Base-by-base conservation (phyloP, 176 grass and related monocot genomes). In the Secale cereale region DNA sequence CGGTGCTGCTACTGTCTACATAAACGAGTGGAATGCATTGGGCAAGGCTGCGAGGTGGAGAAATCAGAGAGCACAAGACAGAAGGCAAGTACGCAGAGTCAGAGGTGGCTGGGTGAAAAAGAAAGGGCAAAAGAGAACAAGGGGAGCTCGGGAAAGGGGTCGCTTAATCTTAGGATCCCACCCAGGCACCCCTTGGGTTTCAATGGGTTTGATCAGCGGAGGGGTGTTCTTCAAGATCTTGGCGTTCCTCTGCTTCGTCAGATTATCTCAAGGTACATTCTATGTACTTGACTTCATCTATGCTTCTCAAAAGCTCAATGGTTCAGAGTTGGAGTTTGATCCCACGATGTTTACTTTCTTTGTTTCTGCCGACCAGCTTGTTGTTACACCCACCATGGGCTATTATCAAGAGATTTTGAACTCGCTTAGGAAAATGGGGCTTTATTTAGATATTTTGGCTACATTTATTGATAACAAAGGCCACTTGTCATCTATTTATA, bases 191-290 rank as follows among this genome's bases (percentile, higher is more conserved):
- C 26, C 75, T 80, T 54, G 15, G 45, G 36, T 25, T 61, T 39
- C 80, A 81, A 94, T 94, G 92, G 87, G 46, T 88, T 83, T 69
- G 6, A 90, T 84, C 52, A 88, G 77, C 12, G 81, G 69, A 82
- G 52, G 71, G 31, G 27, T 86, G 48, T 77, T 88, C 25, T 59
- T 92, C 75, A 90, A 83, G 60, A 83, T 78, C 78, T 79, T 92
- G 61, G 82, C 82, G 63, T 45, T 88, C 39, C 43, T 92, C 78
- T 85, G 69, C 82, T 80, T 92, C 32, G 66, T 94, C 56, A 72
- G 74, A 90, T 83, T 85, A 88, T 90, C 92, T 62, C 59, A 81
- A 88, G 92, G 92, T 94, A 62, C 30, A 70, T 16, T 60, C 36
- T 43, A 27, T 50, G 35, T 65, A 66, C 82, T 76, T 73, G 56